Base-by-base conservation (phyloP, 2,329 filamentous ascomycete genomes). In the Diaporthe citriasiana region DNA sequence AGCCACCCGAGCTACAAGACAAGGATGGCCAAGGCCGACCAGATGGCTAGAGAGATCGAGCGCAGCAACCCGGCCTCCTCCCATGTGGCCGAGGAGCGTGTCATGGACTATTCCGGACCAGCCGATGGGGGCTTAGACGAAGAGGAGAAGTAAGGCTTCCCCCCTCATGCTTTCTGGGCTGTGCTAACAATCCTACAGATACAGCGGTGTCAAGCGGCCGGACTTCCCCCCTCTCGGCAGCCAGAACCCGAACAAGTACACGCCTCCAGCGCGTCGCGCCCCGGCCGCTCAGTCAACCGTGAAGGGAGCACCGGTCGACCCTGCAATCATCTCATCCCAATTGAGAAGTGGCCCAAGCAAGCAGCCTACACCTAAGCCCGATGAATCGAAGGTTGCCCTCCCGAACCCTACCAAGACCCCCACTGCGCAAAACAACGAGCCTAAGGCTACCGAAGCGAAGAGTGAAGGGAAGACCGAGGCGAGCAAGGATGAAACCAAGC, bases 281-380 rank as follows among this genome's bases (percentile, higher is more conserved):
- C 94, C 94, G 25, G 90, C 93, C 42, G 91, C 88, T 35, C 90
- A 94, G 76, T 87, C 94, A 6, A 94, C 92, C 12, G 92, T 95
- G 30, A 89, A 91, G 77, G 93, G 94, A 56, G 94, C 91, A 53
- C 94, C 94, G 19, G 90, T 96, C 68, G 94, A 98, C 81, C 94
- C 95, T 75, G 94, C 95, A 45, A 97, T 97, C 80, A 97, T 98
- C 79, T 96, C 94, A 9, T 92, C 95, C n/a, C 93, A 95, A 80
- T 86, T 97, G 74, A 90, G 88, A 79, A 76, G 80, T 38, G 82
- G 82, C 27, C 79, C 84, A 40, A 86, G 87, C 73, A 87, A 86
- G 77, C 83, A 83, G 72, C 53, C 82, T 5, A 76, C 81, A 4
- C 76, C 82, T 2, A 85, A 84, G 74, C 74, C 79, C 7, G 84